phyloP scores from a whole-genome alignment of 371 early-diverging fungal species.

The Chytridium lagenaria region DNA sequence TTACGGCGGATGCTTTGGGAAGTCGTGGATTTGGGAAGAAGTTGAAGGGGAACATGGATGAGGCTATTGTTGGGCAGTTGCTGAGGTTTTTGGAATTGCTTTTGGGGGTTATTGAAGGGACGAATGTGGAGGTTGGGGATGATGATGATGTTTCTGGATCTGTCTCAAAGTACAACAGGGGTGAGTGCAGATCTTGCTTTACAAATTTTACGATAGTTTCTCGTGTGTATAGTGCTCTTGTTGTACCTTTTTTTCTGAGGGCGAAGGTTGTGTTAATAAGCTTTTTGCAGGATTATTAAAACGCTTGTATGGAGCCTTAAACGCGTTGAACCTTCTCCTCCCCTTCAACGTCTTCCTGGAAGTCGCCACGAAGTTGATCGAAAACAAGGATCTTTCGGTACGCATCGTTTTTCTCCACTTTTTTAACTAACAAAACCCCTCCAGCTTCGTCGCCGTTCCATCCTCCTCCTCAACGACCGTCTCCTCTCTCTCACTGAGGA shows the following conservation, averaged over 20 bases:
- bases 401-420: not conserved
- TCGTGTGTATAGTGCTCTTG: too few relatives aligned
- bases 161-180: constrained; percentile 13
- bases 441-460: constrained; percentile 62
- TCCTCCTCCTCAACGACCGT: constrained; percentile 77
- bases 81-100: constrained; percentile 56
- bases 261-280: not conserved
- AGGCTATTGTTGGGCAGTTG: constrained; percentile 46
- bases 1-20: constrained; percentile 67
- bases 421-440: constrained; percentile 26
- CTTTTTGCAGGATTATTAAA: constrained; percentile 13
- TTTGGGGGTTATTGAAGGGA: constrained; percentile 22
- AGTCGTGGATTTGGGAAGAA: constrained; percentile 70
- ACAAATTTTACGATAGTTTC: too few relatives aligned
- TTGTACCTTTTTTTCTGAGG: too few relatives aligned
- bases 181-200: not conserved
- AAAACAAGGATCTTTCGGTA: constrained; percentile 61
- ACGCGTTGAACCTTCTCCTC: constrained; percentile 76
- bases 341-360: constrained; percentile 74
- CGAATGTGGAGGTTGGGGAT: not conserved
- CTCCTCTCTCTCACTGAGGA: constrained; percentile 59
- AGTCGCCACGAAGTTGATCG: constrained; percentile 70
- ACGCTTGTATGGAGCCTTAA: constrained; percentile 73
- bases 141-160: not conserved
- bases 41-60: constrained; percentile 49